Evolutionary conservation across 495 filamentous ascomycete species (phyloP).

Genomic region (Daldinia grandis): DNA sequence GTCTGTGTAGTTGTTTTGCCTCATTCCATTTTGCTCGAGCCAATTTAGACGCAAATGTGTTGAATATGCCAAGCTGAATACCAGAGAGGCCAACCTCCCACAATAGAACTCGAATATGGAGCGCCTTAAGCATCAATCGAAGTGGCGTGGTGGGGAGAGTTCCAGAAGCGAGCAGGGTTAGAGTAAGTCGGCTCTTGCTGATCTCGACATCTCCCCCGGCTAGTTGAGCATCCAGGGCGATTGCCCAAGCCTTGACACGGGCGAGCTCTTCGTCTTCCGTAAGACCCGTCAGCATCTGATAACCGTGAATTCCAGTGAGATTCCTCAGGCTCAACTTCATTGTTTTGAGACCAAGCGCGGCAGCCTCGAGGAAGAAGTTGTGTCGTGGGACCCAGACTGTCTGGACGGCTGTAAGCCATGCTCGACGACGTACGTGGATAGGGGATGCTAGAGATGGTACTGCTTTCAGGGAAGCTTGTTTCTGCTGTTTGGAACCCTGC

Average conservation of each 20-base stretch:
- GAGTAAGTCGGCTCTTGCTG: slow-evolving; percentile 82
- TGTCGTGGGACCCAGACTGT: slow-evolving; percentile 93
- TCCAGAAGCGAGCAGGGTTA: slow-evolving; percentile 88
- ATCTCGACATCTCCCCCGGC: slow-evolving; percentile 93
- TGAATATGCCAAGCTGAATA: slow-evolving; percentile 68
- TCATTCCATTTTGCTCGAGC: slow-evolving; percentile 82
- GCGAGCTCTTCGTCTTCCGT: slow-evolving; percentile 87
- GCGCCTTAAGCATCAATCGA: slow-evolving; percentile 88
- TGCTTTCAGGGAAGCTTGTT: slow-evolving; percentile 53
- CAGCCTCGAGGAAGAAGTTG: slow-evolving; percentile 82
- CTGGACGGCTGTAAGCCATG: slow-evolving; percentile 95
- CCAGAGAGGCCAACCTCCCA: slow-evolving; percentile 77
- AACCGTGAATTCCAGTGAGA: slow-evolving; percentile 76
- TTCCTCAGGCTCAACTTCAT: slow-evolving; percentile 83
- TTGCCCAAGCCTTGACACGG: slow-evolving; percentile 91
- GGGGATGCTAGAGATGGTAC: slow-evolving; percentile 80
- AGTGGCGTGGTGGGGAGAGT: slow-evolving; percentile 86
- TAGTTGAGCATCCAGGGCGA: slow-evolving; percentile 92
- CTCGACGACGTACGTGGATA: slow-evolving; percentile 84
- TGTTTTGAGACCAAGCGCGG: slow-evolving; percentile 80
- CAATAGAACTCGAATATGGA: slow-evolving; percentile 87
- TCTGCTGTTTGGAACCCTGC: slow-evolving; percentile 51
- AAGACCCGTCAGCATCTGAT: slow-evolving; percentile 78
- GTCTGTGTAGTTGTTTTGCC: slow-evolving; percentile 70
- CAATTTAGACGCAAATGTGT: slow-evolving; percentile 70